Evolutionary conservation across 768 basidiomycete species (phyloP), one percentile per base, ranked within the genome.

Genomic region (Cyclocybe cylindracea): DNA sequence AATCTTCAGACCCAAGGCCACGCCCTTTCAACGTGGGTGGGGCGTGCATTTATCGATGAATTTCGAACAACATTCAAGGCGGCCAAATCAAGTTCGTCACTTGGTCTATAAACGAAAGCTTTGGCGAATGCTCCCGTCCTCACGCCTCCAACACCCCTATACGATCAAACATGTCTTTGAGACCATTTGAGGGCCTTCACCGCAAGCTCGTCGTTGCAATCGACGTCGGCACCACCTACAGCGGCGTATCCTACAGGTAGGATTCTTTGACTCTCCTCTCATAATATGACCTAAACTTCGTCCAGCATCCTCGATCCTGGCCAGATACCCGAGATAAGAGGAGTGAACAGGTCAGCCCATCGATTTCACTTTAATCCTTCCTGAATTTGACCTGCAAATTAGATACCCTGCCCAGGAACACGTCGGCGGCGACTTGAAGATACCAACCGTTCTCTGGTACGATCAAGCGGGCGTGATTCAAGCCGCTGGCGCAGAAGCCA

Each of bases 381-480:
- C 16, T 16, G 24, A 24, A 24, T 5, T 24, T 3, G 24, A 24
- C 5, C 35, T 2, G 5, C 29, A 6, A 18, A 7, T 24, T 14
- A 56, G 59, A 29, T 60, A 56, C 46, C 64, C 64, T 46, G 59
- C 51, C 8, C 61, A 63, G 35, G 58, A 63, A 39, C 42, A 51
- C 16, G 50, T 51, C 18, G 50, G 50, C 37, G 62, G 76, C 4
- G 73, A 74, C 46, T 74, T 70, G 44, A 80, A 79, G 59, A 77
- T 80, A 48, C 79, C 79, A 4, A 74, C 76, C 19, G 68, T 79
- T 46, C 53, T 80, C 10, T 81, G 74, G 57, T 80, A 80, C 50
- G 73, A 77, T 49, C 56, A 65, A 33, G 55, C 60, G 7, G 78
- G 78, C 0, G 55, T 56, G 0, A 67, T 75, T 13, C 65, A 68